Percentiles rank a stretch among this genome's conserved stretches.
Conservation (phyloP, 2,329 filamentous ascomycete species). For the Lasiodiplodia theobromae region DNA sequence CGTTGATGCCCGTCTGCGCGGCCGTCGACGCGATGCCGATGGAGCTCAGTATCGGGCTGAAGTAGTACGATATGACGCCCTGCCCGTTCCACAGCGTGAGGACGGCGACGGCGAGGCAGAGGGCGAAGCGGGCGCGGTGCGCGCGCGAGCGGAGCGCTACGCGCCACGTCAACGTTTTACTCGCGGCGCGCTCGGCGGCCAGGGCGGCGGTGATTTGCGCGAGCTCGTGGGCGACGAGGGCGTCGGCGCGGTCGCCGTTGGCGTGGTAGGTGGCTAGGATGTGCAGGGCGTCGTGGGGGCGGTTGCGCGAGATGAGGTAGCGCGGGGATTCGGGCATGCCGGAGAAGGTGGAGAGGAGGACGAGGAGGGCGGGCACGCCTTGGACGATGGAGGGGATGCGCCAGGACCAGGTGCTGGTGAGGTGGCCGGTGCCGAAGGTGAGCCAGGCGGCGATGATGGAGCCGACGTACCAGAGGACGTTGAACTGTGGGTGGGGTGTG, state of each 20-base stretch:
- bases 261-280: slow-evolving; percentile 52
- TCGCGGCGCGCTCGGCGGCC: background rate
- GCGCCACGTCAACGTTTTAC: background rate
- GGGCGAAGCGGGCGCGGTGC: slow-evolving; percentile 50
- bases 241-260: slow-evolving; percentile 47
- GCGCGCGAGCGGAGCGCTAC: slow-evolving; percentile 36
- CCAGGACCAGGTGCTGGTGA: slow-evolving; percentile 56
- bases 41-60: slow-evolving; percentile 45
- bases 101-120: slow-evolving; percentile 47
- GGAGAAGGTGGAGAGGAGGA: slow-evolving; percentile 43
- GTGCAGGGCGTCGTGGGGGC: slow-evolving; percentile 59
- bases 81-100: slow-evolving; percentile 52
- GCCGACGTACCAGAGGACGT: slow-evolving; percentile 29
- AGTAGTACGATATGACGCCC: slow-evolving; percentile 48
- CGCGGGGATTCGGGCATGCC: slow-evolving; percentile 46
- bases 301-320: slow-evolving; percentile 63
- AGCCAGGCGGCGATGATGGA: slow-evolving; percentile 25
- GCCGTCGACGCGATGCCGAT: slow-evolving; percentile 47
- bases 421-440: slow-evolving; percentile 40
- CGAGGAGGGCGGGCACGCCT: slow-evolving; percentile 39
- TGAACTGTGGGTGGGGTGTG: slow-evolving; percentile 1
- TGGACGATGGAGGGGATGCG: slow-evolving; percentile 54
- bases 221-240: background rate
- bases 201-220: no score
- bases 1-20: slow-evolving; percentile 48